A percentile compares a stretch with the other conserved stretches of the same genome.
These are phyloP conservation scores for Begonia loranthoides DNA, from an alignment of 306 rosid genomes.

Conservation along the genomic window DNA sequence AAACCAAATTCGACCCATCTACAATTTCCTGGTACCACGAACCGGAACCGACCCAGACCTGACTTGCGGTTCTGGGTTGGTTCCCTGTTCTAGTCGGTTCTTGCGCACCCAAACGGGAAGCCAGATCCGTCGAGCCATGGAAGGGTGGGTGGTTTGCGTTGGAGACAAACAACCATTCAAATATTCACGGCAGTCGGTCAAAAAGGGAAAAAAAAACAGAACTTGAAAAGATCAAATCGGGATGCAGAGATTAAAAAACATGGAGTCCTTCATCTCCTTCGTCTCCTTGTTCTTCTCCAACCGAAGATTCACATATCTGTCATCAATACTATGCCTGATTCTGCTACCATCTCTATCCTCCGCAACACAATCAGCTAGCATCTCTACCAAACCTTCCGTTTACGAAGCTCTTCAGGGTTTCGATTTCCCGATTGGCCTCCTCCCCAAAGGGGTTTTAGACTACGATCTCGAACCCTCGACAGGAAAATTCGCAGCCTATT, in stretches of 20 bases:
- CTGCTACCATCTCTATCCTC: neutral
- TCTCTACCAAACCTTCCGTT: slow-evolving; percentile 6
- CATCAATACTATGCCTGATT: neutral
- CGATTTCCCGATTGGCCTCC: no score
- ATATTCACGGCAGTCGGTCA: neutral
- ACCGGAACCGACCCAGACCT: no score
- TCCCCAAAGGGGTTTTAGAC: slow-evolving; percentile 11
- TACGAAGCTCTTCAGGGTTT: slow-evolving; percentile 10
- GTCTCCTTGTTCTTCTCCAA: slow-evolving; percentile 2
- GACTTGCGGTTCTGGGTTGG: no score
- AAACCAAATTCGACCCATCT: no score
- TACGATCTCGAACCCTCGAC: slow-evolving; percentile 11
- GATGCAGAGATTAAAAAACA: neutral
- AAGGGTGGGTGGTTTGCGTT: no score
- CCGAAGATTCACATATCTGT: neutral
- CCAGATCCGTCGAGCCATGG: no score
- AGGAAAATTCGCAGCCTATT: slow-evolving; percentile 15
- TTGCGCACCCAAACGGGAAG: no score
- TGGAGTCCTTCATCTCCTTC: no score
- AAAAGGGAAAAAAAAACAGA: neutral
- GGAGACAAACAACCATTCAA: slow-evolving; percentile 4
- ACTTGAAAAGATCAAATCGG: neutral
- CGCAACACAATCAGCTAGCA: neutral
- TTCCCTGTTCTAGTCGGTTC: no score
- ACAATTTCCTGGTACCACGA: no score